Evolutionary conservation across 768 basidiomycete genomes (phyloP), one percentile per base, ranked within the genome.

Genomic region (Boletus reticuloceps): DNA sequence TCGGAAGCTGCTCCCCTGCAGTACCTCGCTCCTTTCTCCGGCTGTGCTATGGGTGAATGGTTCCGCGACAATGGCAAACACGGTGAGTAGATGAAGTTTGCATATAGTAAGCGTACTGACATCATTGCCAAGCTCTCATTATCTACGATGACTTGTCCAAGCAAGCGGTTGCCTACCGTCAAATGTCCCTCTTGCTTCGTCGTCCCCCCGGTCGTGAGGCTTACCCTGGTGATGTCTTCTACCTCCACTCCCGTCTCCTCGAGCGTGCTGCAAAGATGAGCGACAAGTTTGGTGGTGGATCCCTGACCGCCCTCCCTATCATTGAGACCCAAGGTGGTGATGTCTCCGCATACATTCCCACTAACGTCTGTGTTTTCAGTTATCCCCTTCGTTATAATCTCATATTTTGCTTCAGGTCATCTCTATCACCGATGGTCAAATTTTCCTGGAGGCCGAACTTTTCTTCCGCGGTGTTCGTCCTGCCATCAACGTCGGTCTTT

Each of bases 381-480:
- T 11, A 16, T 32, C 6, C 6, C 13, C 50, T 13, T 38, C 20
- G 6, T 27, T 31, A 19, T 50, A 37, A 29, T 51, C 47, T 58
- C 37, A 51, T 57, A 14, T 53, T 42, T 37, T 0, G 9, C 2
- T 62, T 63, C 47, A 97, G 92, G 95, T 99, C 72, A 99, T 99
- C 71, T 98, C 97, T 69, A 99, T 99, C 74, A 99, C 97, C 49
- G 96, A 99, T 70, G 97, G 97, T 69, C 95, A 98, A 77, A 96
- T 97, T 78, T 98, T 98, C 90, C 90, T 98, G 89, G 96, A 98
- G 76, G 94, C 96, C 69, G 96, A 98, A 75, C 89, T 98, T 72
- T 99, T 99, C 94, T 98, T 99, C 94, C 95, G 97, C 82, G 97
- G 97, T 86, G 90, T 98, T 64, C 93, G 96, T 73, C 96, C 97